Evolutionary conservation across 176 grass and related monocot species (phyloP).

Genomic region (barley (Hordeum vulgare)): MorexV3_pseudomolecules_assembly NC_058524.1:174665292-174665791

Average conservation of each 20-base stretch:
- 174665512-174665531: background rate
- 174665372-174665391: background rate
- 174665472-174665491: background rate
- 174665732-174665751: background rate
- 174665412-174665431: background rate
- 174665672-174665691: background rate
- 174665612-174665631: background rate
- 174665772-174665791: background rate
- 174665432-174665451: background rate
- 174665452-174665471: background rate
- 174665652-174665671: background rate
- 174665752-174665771: slow-evolving; percentile 31
- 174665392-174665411: background rate
- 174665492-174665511: slow-evolving; percentile 12
- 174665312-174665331: no score
- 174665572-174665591: background rate
- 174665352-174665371: background rate
- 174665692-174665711: background rate
- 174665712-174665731: background rate
- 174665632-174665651: background rate
- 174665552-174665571: background rate
- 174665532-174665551: slow-evolving; percentile 10
- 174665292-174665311: no score
- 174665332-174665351: background rate
- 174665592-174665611: background rate